These are phyloP conservation scores for Aureobasidium sp. DNA, from an alignment of 2,329 filamentous ascomycete species.

Conservation along the genomic window DNA sequence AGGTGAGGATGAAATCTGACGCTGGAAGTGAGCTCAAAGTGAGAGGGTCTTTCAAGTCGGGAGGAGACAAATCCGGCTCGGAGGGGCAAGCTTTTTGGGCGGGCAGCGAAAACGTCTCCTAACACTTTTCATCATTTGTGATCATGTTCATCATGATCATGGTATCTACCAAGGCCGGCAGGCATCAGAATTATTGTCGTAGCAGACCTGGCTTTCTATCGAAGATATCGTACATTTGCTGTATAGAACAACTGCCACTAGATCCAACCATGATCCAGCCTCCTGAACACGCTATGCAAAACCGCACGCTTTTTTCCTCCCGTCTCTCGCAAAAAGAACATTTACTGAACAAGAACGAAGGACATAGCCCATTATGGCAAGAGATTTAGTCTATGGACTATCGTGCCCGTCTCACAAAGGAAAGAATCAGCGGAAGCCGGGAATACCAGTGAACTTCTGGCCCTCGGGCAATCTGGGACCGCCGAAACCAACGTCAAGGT, in stretches of 20 bases:
- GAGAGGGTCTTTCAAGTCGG: not conserved
- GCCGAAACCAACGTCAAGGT: constrained; percentile 90
- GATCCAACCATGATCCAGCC: constrained; percentile 6
- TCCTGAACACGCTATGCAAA: constrained; percentile 1
- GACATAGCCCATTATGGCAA: not conserved
- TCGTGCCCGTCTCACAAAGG: not conserved
- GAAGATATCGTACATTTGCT: constrained; percentile 11
- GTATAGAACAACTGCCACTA: constrained; percentile 7
- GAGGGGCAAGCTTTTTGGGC: not conserved
- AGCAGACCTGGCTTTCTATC: not conserved
- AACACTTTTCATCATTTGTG: not conserved
- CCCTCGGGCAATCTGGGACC: constrained; percentile 45
- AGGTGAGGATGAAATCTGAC: not conserved
- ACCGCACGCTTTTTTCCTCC: not conserved
- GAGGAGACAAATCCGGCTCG: not conserved
- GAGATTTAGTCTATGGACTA: not conserved
- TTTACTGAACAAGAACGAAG: not conserved
- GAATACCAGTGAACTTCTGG: constrained; percentile 13
- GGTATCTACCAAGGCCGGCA: no score
- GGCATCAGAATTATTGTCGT: not conserved
- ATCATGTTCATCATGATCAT: not conserved
- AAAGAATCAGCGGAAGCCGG: constrained; percentile 11
- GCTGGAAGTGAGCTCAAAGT: not conserved
- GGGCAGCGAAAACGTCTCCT: not conserved
- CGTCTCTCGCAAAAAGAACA: not conserved